Base-by-base conservation (phyloP, 2,329 filamentous ascomycete species). In the Fusarium verticillioides region DNA sequence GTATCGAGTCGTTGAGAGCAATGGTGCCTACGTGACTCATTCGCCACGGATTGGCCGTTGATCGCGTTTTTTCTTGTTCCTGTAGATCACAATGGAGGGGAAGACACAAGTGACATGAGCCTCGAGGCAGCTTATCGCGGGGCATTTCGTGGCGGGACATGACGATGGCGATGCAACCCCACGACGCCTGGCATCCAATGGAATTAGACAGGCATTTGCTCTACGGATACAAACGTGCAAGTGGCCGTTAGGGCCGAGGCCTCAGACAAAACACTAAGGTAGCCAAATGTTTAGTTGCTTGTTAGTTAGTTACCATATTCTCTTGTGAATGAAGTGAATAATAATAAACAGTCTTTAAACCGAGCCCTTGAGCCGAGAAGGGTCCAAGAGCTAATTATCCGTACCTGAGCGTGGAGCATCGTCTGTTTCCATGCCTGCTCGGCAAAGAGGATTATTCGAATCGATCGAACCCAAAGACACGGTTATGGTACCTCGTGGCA, bases 81-180 rank as follows among this genome's bases (percentile, higher is more conserved):
- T 77, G 73, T 67, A 75, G 71, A 77, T 77, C 75, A 66, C 50
- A 60, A 69, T 42, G 50, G 65, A 71, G 75, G 62, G 68, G 59
- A 71, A 54, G 46, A 42, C 50, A 66, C 36, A 58, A 34, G 23
- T 39, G 23, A 54, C 19, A 47, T 30, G 40, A 66, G 57, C 44
- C 60, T 74, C 58, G 53, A 61, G 46, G 47, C 58, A 66, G 44
- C 46, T 68, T 64, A 72, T 72, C 71, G 71, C 67, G 71, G 71
- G 71, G 71, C 67, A 69, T 49, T 73, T 60, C 10, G 37, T 69
- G 44, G 57, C 43, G 39, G 56, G 57, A 43, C 42, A 72, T 65
- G 63, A 62, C 63, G 69, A 69, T 60, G 67, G 52, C 42, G 53
- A 65, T 69, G 71, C 56, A 62, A 74, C 71, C 59, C 63, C 66